Evolutionary conservation across 305 asterid species (phyloP).

Genomic region (Fraxinus ornus): DNA sequence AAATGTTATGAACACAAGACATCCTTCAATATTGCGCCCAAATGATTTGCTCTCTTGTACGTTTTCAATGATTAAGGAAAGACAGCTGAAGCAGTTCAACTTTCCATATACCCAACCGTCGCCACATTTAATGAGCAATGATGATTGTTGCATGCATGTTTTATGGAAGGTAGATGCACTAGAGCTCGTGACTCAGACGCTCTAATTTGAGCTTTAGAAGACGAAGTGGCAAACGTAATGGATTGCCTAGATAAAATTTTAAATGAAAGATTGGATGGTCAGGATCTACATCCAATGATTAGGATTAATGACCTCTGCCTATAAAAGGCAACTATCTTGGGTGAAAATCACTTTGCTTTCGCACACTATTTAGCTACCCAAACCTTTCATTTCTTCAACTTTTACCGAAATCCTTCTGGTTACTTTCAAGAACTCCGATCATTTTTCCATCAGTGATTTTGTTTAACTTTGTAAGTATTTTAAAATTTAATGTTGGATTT

Average conservation of each 20-base stretch:
- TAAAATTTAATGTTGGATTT: too few species aligned
- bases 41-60: background rate
- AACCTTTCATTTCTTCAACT: background rate
- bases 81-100: background rate
- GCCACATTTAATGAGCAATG: background rate
- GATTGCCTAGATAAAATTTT: too few species aligned
- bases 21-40: too few species aligned
- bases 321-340: background rate
- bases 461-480: background rate
- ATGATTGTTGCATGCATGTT: background rate
- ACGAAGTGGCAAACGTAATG: background rate
- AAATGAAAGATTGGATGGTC: background rate
- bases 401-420: too few species aligned
- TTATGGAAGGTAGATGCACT: too few species aligned
- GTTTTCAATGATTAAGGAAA: too few species aligned
- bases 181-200: background rate
- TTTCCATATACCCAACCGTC: background rate
- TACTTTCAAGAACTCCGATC: too few species aligned
- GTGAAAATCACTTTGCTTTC: background rate
- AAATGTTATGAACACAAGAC: too few species aligned
- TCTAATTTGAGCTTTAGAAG: background rate
- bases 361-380: too few species aligned
- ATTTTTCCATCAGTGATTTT: too few species aligned
- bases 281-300: too few species aligned
- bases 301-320: background rate